phyloP scores from a whole-genome alignment of 805 yeast genomes.

The Naumovozyma castellii region DNA sequence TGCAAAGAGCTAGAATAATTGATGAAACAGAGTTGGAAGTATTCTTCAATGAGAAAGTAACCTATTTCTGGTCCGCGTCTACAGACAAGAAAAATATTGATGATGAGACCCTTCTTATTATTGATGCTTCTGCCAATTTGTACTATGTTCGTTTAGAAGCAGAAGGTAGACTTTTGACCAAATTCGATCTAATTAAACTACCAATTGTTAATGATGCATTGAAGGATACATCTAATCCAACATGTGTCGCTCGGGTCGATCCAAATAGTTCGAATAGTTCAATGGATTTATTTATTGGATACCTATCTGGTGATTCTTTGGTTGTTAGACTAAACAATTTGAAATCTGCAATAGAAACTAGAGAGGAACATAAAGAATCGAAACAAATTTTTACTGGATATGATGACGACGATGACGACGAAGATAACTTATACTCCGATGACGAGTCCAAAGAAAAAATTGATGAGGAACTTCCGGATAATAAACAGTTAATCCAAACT shows the following conservation, averaged over 20 bases:
- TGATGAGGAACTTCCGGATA: conserved; percentile 1
- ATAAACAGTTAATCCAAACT: conserved; percentile 16
- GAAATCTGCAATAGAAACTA: conserved; percentile 22
- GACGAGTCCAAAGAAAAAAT: conserved; percentile 1
- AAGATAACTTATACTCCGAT: conserved; percentile 15
- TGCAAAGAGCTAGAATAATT: conserved; percentile 39
- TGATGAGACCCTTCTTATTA: conserved; percentile 18
- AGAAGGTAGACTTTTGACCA: conserved; percentile 26
- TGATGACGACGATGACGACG: conserved; percentile 19
- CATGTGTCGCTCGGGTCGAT: conserved; percentile 20
- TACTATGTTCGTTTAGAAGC: conserved; percentile 21
- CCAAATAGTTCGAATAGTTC: conserved; percentile 23
- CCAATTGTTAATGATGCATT: conserved; percentile 27
- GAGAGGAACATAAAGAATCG: conserved; percentile 39
- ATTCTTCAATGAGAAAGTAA: conserved; percentile 13
- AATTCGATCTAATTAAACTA: conserved; percentile 22
- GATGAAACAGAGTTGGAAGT: conserved; percentile 30
- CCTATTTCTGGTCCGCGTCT: conserved; percentile 10
- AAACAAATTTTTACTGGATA: conserved; percentile 35
- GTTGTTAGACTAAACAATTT: conserved; percentile 32
- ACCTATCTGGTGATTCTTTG: conserved; percentile 49
- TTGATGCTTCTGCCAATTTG: conserved; percentile 20
- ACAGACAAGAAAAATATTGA: conserved; percentile 4
- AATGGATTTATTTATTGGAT: conserved; percentile 49
- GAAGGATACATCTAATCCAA: conserved; percentile 19